Percentiles rank a stretch among this genome's conserved stretches.
Conservation (phyloP, 139 green algal genomes). For the Haematococcus lacustris region DNA sequence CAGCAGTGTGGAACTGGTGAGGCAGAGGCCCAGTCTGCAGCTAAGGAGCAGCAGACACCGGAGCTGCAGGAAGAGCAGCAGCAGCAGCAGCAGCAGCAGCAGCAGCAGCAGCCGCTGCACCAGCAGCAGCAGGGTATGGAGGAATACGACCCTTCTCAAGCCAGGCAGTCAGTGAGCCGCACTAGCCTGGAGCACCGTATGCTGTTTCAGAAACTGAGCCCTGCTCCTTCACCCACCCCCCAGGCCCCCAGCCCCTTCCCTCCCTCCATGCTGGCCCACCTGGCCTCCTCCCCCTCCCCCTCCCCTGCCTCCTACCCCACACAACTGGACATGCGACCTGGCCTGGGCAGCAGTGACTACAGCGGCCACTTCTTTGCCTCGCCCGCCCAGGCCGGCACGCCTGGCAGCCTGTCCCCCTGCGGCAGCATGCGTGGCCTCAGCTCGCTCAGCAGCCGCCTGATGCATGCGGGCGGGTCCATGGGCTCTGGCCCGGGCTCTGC, state of each 20-base stretch:
- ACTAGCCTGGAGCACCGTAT: not conserved
- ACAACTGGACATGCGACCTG: too few species aligned
- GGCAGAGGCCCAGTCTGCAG: too few species aligned
- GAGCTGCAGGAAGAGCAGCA: conserved; percentile 4
- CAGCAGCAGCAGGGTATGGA: not conserved
- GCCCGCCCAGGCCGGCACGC: too few species aligned
- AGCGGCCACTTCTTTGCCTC: too few species aligned
- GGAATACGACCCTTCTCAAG: not conserved
- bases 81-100: not conserved
- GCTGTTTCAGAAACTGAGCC: not conserved
- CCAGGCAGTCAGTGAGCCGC: not conserved
- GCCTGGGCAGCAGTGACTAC: too few species aligned
- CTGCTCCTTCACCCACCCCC: not conserved
- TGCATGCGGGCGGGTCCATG: too few species aligned
- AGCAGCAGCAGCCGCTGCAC: not conserved
- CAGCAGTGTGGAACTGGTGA: too few species aligned
- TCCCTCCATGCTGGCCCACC: not conserved
- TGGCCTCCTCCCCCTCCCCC: not conserved
- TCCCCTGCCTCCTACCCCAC: too few species aligned
- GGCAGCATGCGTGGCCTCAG: too few species aligned
- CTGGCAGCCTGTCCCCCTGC: too few species aligned
- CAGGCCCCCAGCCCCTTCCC: not conserved
- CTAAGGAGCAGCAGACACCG: conserved; percentile 5
- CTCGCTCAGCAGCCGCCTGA: too few species aligned
- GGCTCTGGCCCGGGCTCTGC: too few species aligned